A percentile compares a stretch with the other conserved stretches of the same genome.
These are phyloP conservation scores for Fusarium setosum DNA, from an alignment of 2,329 filamentous ascomycete genomes.

Conservation along the genomic window DNA sequence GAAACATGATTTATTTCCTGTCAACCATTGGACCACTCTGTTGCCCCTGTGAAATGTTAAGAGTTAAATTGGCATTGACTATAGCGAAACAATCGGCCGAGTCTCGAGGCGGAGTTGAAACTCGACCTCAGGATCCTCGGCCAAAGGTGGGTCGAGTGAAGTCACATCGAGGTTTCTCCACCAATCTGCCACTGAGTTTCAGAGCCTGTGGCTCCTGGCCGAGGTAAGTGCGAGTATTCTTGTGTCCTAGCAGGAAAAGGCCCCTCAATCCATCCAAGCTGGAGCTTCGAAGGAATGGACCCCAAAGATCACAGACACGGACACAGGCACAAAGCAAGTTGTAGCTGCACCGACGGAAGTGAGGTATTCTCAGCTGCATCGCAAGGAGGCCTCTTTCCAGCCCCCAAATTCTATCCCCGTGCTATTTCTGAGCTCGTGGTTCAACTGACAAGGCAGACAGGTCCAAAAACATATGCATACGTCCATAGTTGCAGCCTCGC, in stretches of 20 bases:
- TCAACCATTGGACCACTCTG: not conserved
- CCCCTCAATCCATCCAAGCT: not conserved
- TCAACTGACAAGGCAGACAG: slow-evolving; percentile 36
- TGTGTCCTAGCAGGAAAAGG: not conserved
- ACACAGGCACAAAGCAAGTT: not conserved
- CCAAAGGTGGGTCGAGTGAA: slow-evolving; percentile 19
- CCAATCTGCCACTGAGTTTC: not conserved
- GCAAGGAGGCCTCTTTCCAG: slow-evolving; percentile 38
- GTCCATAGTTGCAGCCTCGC: slow-evolving; percentile 35
- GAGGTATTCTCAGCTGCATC: not conserved
- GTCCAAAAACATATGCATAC: slow-evolving; percentile 4
- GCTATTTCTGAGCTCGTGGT: slow-evolving; percentile 6
- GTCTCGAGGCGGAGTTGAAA: slow-evolving; percentile 7
- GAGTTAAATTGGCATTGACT: not conserved
- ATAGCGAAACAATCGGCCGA: not conserved
- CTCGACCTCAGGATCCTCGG: slow-evolving; percentile 15
- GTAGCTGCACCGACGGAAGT: too few species aligned
- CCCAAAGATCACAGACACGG: not conserved
- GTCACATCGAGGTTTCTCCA: slow-evolving; percentile 15
- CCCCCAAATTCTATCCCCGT: not conserved
- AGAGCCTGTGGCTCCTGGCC: not conserved
- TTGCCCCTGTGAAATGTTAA: not conserved
- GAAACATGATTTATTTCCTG: slow-evolving; percentile 30
- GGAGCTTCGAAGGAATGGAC: not conserved
- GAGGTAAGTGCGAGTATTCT: not conserved